Base-by-base conservation (phyloP, 2,329 filamentous ascomycete genomes). In the Chrysosporium queenslandicum region DNA sequence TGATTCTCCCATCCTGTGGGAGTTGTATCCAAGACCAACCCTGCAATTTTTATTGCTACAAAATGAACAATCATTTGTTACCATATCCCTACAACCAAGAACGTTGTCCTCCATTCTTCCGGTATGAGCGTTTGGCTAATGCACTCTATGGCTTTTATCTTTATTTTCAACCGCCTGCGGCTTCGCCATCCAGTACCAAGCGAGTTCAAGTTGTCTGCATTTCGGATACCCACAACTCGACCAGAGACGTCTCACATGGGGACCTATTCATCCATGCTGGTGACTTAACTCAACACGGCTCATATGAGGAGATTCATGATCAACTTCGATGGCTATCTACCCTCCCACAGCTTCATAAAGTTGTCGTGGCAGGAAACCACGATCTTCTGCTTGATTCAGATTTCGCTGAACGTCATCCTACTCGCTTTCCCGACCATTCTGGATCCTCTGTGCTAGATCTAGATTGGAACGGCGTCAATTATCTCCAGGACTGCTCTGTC, bases 211-310 rank as follows among this genome's bases (percentile, higher is more conserved):
- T 59, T 25, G 50, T 59, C 41, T 59, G 58, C 53, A 64, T 75
- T 30, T 75, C 73, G 4, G 72, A 75, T 55, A 75, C 71, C 9
- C 72, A 75, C 59, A 71, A 70, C 55, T 57, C 55, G 12, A 63
- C 64, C 7, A 68, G 66, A 4, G 46, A 51, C 1, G 55, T 76
- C 6, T 71, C 72, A 1, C 29, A 55, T 2, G 73, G 70, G 1
- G 73, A 77, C 54, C 59, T 76, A 2, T 65, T 77, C 14, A 65
- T 77, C 48, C 73, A 77, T 53, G 71, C 73, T 0, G 74, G 74
- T 21, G 74, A 77, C 54, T 63, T 77, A 18, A 74, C 71, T 0
- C 61, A 71, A 46, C 62, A 65, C 16, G 73, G 71, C 20, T 68
- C 70, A 0, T 62, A 68, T 18, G 57, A 62, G 4, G 73, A 75